These are phyloP conservation scores for Monosporascus sp. DNA, from an alignment of 2,329 filamentous ascomycete genomes.

Conservation along the genomic window DNA sequence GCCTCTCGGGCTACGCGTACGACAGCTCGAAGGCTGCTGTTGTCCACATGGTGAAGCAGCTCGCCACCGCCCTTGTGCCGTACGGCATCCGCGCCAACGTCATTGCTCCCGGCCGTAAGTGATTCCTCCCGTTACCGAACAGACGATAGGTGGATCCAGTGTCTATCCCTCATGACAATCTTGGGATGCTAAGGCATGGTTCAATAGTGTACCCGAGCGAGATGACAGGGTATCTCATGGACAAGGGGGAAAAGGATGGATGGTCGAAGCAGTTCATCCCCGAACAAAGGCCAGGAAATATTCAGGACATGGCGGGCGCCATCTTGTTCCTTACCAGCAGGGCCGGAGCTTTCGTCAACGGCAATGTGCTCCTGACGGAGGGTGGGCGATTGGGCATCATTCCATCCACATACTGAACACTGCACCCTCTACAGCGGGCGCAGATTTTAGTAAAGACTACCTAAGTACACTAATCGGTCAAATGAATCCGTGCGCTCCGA, in stretches of 20 bases:
- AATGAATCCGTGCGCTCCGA: too few species aligned
- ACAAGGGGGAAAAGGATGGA: slow-evolving; percentile 9
- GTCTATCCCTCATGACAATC: neutral
- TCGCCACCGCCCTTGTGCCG: slow-evolving; percentile 55
- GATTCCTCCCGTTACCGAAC: neutral
- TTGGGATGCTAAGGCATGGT: neutral
- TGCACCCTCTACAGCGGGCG: neutral
- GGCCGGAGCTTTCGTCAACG: slow-evolving; percentile 50
- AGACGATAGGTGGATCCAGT: too few species aligned
- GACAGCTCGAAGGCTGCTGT: slow-evolving; percentile 62
- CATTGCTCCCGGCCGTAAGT: slow-evolving; percentile 24
- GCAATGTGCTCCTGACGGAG: slow-evolving; percentile 47
- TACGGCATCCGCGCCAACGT: slow-evolving; percentile 39
- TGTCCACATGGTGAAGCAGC: slow-evolving; percentile 60
- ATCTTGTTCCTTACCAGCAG: slow-evolving; percentile 46
- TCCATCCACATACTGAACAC: slow-evolving; percentile 16
- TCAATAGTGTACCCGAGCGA: slow-evolving; percentile 40
- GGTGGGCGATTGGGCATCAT: slow-evolving; percentile 38
- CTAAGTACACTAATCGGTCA: neutral
- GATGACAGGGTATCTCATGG: slow-evolving; percentile 33
- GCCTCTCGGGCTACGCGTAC: slow-evolving; percentile 61
- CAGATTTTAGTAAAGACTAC: too few species aligned
- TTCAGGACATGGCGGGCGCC: slow-evolving; percentile 47
- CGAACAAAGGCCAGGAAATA: slow-evolving; percentile 19
- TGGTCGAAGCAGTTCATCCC: slow-evolving; percentile 18